Base-by-base conservation (phyloP, 1,284 basidiomycete species). In the Inonotus hispidus region DNA sequence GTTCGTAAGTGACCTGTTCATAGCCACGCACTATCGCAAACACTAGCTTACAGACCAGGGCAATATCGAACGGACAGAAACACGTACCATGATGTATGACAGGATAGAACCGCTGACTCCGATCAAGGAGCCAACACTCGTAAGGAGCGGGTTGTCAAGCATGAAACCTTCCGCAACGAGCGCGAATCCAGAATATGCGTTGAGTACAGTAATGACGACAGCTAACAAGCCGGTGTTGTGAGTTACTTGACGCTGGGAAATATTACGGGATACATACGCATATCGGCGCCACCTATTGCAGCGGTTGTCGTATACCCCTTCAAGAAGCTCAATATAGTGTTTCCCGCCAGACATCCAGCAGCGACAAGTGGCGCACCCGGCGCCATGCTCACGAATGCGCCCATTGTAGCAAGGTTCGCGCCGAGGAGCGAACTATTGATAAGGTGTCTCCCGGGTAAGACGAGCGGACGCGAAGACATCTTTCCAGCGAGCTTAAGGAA, bases 81-180 rank as follows among this genome's bases (percentile, higher is more conserved):
- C 3, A 65, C 75, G 64, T 66, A 91, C 91, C 92, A 93, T 93
- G 69, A 93, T 93, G 68, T 93, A 93, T 10, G 89, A 91, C 58
- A 93, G 81, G 68, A 93, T 93, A n/a, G 88, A 91, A 59, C 90
- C 90, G 71, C 87, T 90, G 69, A 92, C 90, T 50, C 90, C 91
- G 63, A 93, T 93, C 49, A 93, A 74, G 29, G 88, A 87, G 21
- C 91, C 91, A 21, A 93, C 82, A 0, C 87, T 88, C 0, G 90
- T 90, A 54, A 93, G 74, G 6, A 93, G 78, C 23, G 90, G 83
- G 69, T 93, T 93, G 69, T 93, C 88, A 64, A 93, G 73, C 91
- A 93, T 93, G 69, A 93, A 90, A 80, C 85, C 91, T 80, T 93
- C 91, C 2, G 91, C 91, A n/a, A 93, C 90, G n/a, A 93, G 82